Percentiles rank a stretch among this genome's conserved stretches.
phyloP scores from a whole-genome alignment of 345 rosid genomes.

The Pugionium cornutum region DNA sequence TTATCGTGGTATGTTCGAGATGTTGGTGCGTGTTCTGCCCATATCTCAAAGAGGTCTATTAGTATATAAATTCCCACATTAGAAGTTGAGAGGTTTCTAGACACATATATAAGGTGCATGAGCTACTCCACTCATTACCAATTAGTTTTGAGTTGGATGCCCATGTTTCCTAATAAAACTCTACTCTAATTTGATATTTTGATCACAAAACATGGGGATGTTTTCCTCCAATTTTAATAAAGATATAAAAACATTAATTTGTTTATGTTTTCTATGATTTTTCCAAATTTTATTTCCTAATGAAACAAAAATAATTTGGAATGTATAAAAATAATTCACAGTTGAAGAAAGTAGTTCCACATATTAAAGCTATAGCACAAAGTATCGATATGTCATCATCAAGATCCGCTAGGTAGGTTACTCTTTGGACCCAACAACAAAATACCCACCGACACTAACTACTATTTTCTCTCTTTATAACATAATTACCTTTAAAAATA shows the following conservation, averaged over 20 bases:
- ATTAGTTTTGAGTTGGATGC: no score
- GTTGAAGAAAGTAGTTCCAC: conserved; percentile 37
- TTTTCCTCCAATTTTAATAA: not conserved
- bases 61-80: no score
- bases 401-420: conserved; percentile 33
- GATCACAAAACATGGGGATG: not conserved
- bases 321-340: not conserved
- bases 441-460: conserved; percentile 68
- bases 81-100: no score
- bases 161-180: not conserved
- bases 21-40: no score
- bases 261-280: conserved; percentile 16
- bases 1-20: no score
- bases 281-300: conserved; percentile 3
- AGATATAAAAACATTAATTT: not conserved
- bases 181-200: conserved; percentile 23
- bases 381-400: conserved; percentile 36
- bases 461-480: not conserved
- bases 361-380: conserved; percentile 32
- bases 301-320: not conserved
- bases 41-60: no score
- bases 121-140: no score
- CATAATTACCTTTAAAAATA: no score
- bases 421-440: conserved; percentile 36
- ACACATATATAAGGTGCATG: no score